Evolutionary conservation across 2,329 filamentous ascomycete species (phyloP), one percentile per base, ranked within the genome.

Genomic region (Epichloe sp.): DNA sequence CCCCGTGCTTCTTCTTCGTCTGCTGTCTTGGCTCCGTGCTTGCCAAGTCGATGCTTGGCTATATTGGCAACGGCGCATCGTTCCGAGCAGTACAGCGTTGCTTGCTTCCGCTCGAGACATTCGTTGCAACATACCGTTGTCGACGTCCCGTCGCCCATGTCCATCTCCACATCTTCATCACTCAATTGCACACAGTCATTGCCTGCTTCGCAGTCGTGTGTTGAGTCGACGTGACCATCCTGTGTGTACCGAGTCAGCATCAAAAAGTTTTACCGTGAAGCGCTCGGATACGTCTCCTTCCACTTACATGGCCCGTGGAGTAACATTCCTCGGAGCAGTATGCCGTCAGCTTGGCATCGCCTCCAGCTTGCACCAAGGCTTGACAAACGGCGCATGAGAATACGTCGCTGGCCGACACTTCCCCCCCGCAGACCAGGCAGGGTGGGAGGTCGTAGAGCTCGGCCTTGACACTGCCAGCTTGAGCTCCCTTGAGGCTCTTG

Each of bases 301-400:
- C 8, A 67, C 71, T 59, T 60, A 76, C 74, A 47, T 70, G 67
- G 47, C 66, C 67, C 40, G 65, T 62, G 6, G 65, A 60, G 31
- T 63, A 63, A 55, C 73, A 76, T 23, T 62, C 62, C 6, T 70
- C 63, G 1, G 71, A 72, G 58, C 73, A 76, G 55, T 73, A 77
- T 7, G 73, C 60, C 2, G 68, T 69, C 51, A 71, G 56, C 34
- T 60, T 61, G 47, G 62, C 59, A 10, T 54, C 54, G 3, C 70
- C 62, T 12, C 68, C 67, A 52, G 69, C 63, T 40, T 69, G 62
- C 11, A 60, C 54, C 2, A 73, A 59, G n/a, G 70, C 59, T 55
- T 75, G 70, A 57, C 74, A 77, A 5, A 74, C 47, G 2, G 68
- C 62, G 48, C 74, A 77, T 5, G 69, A 68, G 1, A 70, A 52